Conservation (phyloP, 2,329 filamentous ascomycete species). For the Pseudogymnoascus sp. region DNA sequence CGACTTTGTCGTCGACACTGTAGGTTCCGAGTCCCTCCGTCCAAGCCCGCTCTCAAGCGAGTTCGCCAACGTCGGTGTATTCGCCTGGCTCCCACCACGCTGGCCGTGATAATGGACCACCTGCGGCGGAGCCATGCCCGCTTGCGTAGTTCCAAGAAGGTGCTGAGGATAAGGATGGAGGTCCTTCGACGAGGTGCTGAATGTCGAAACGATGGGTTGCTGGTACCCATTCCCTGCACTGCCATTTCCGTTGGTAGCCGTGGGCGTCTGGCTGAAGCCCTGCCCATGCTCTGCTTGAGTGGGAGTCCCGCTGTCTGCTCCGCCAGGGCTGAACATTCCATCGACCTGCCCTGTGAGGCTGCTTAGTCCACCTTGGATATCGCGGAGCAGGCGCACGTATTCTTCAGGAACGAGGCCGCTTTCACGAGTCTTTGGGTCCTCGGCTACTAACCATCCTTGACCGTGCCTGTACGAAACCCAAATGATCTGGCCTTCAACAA, state of each 20-base stretch:
- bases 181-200: slow-evolving; percentile 63
- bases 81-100: slow-evolving; percentile 57
- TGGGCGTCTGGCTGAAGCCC: slow-evolving; percentile 39
- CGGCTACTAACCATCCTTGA: slow-evolving; percentile 93
- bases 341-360: slow-evolving; percentile 58
- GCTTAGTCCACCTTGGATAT: slow-evolving; percentile 84
- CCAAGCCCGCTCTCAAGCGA: neutral
- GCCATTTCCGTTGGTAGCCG: slow-evolving; percentile 39
- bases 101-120: slow-evolving; percentile 61
- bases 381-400: slow-evolving; percentile 83
- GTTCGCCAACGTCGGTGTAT: slow-evolving; percentile 45
- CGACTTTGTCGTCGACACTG: neutral
- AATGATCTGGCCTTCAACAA: slow-evolving; percentile 92
- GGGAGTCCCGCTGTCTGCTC: slow-evolving; percentile 52
- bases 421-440: slow-evolving; percentile 89
- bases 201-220: slow-evolving; percentile 58
- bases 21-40: neutral
- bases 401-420: slow-evolving; percentile 93
- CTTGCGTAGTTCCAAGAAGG: slow-evolving; percentile 47
- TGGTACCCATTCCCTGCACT: slow-evolving; percentile 51
- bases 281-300: slow-evolving; percentile 50
- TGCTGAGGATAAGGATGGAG: slow-evolving; percentile 60
- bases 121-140: slow-evolving; percentile 54
- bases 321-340: slow-evolving; percentile 35
- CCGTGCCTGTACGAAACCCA: slow-evolving; percentile 94